Evolutionary conservation across 768 basidiomycete genomes (phyloP).

Genomic region (Pholiota molesta): DNA sequence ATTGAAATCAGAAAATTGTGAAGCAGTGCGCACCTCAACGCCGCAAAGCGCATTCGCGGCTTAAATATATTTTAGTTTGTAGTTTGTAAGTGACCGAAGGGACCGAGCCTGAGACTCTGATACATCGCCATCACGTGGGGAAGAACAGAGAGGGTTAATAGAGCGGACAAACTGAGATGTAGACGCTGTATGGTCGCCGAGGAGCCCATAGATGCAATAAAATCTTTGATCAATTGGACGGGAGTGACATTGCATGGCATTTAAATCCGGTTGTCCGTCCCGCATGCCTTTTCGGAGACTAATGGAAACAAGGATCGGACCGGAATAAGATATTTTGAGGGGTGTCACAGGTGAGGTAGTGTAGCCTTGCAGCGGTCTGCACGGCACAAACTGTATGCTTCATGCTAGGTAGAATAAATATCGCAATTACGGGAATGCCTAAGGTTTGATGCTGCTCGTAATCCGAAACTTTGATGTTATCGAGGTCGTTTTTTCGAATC

Average conservation of each 20-base stretch:
- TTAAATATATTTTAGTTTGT: background rate
- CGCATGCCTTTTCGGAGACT: background rate
- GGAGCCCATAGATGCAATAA: background rate
- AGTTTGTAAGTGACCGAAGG: background rate
- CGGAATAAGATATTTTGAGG: background rate
- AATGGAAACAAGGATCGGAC: background rate
- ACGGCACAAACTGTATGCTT: background rate
- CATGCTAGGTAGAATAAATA: background rate
- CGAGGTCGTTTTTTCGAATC: too few relatives aligned
- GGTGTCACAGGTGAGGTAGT: background rate
- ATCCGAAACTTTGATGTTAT: background rate
- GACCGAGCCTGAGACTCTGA: slow-evolving; percentile 1
- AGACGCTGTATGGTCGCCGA: background rate
- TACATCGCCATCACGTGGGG: background rate
- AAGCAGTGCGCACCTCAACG: background rate
- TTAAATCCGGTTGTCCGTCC: background rate
- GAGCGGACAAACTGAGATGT: background rate
- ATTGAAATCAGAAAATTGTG: background rate
- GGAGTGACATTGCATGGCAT: background rate
- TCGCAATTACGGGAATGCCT: background rate
- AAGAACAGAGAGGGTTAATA: background rate
- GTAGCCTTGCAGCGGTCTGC: background rate
- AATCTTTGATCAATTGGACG: background rate
- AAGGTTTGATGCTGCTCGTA: background rate
- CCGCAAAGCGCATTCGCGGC: background rate